Percentiles rank a stretch among this genome's conserved stretches.
These are phyloP conservation scores for Auricularia heimuer DNA, from an alignment of 768 basidiomycete genomes.

Conservation along the genomic window DNA sequence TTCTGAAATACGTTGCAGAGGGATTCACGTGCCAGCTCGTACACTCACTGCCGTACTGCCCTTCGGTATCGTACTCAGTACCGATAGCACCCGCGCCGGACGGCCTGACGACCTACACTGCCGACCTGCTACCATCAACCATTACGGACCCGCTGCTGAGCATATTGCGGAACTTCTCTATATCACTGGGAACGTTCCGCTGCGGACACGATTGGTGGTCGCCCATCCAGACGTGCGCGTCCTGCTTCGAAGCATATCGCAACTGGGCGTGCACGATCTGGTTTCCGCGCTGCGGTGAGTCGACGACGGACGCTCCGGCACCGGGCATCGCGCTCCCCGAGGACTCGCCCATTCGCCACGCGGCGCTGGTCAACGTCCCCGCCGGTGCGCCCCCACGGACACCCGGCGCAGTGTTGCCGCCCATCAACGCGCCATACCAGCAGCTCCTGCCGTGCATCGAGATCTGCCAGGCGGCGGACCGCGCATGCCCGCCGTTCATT, in stretches of 20 bases:
- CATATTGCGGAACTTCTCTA: conserved; percentile 65
- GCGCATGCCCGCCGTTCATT: conserved; percentile 68
- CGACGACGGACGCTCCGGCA: conserved; percentile 14
- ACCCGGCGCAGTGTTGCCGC: conserved; percentile 31
- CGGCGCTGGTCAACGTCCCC: not conserved
- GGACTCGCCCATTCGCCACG: not conserved
- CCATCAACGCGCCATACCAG: conserved; percentile 37
- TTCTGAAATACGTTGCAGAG: conserved; percentile 25
- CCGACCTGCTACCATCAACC: conserved; percentile 37
- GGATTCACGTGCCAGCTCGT: conserved; percentile 62
- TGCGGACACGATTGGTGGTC: conserved; percentile 79
- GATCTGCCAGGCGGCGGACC: conserved; percentile 59
- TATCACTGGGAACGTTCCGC: conserved; percentile 57
- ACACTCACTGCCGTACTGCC: conserved; percentile 66
- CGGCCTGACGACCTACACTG: conserved; percentile 35
- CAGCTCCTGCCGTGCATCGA: conserved; percentile 72
- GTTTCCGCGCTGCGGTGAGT: conserved; percentile 66
- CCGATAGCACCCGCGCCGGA: conserved; percentile 46
- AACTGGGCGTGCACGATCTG: conserved; percentile 68
- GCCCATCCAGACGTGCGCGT: conserved; percentile 62
- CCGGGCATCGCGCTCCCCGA: not conserved
- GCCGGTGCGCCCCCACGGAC: conserved; percentile 23
- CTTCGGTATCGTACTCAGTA: conserved; percentile 55
- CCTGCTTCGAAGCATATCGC: conserved; percentile 65
- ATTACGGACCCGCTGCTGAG: conserved; percentile 44